phyloP scores from a whole-genome alignment of 192 early-diverging fungal species.

The Rhizophagus sp. region DNA sequence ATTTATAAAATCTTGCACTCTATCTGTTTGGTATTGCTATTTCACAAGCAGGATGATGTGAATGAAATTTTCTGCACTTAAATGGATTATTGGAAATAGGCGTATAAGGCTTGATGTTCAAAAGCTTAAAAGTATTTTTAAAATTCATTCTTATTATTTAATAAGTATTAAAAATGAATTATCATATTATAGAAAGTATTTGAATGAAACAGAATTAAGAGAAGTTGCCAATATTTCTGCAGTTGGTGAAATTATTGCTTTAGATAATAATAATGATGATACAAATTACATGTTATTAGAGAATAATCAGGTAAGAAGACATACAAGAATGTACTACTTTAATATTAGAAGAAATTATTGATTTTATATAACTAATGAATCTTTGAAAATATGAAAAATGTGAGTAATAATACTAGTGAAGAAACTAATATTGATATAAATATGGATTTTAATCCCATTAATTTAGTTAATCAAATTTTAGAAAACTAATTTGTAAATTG shows the following conservation, averaged over 20 bases:
- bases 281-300: neutral
- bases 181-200: neutral
- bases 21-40: too few species aligned
- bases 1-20: too few species aligned
- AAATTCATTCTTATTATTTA: neutral
- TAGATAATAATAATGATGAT: neutral
- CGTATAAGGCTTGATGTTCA: neutral
- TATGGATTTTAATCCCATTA: too few species aligned
- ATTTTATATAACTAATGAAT: neutral
- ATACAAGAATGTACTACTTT: neutral
- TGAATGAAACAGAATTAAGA: neutral
- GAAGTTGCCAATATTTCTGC: neutral
- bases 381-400: neutral
- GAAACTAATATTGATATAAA: too few species aligned
- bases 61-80: too few species aligned
- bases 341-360: neutral
- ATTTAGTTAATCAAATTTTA: too few species aligned
- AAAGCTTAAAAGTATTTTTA: neutral
- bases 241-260: neutral
- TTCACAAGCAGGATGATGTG: too few species aligned
- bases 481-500: too few species aligned
- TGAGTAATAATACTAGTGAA: too few species aligned
- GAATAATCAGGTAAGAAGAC: neutral
- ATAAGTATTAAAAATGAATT: neutral
- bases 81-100: neutral